Base-by-base conservation (phyloP, 2,329 filamentous ascomycete genomes). In the Sphaceloma murrayae region DNA sequence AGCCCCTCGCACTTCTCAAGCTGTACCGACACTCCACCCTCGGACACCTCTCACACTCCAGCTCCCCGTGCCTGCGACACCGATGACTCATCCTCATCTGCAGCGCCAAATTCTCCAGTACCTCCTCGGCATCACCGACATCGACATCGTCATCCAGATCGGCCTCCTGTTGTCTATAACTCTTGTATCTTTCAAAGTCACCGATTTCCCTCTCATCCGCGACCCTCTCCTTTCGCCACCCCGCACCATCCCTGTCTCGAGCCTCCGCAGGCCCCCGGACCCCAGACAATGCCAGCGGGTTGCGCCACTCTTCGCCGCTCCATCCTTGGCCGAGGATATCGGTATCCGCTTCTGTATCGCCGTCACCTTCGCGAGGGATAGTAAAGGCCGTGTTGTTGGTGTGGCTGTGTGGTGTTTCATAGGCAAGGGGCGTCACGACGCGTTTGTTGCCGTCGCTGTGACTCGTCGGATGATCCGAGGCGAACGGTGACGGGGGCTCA, bases 381-480 rank as follows among this genome's bases (percentile, higher is more conserved):
- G 62, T 54, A 1, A 55, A 55, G 1, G 60, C 59, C 16, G 48
- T 50, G 36, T 53, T 50, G 29, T 31, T 52, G 29, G 54, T 53
- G 32, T 36, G 22, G 54, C 81, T 86, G 56, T 80, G 71, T 0
- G 83, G 83, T 0, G 83, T 88, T 2, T 81, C 80, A 54, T 87
- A 87, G n/a, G 77, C 78, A 51, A 78, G 78, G 2, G 70, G 70
- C 0, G 73, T 77, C 54, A 33, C 32, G 9, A 34, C 45, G 18
- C 34, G 6, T 59, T 33, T 67, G 62, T 45, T 58, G 65, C 54
- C 62, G 26, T 51, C 62, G 26, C 52, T 52, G n/a, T 48, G 46
- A n/a, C n/a, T n/a, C 2, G 42, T 43, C 19, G 47, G 36, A 29
- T 51, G 51, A 30, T 61, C 57, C 2, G 62, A 63, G 18, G 56